Evolutionary conservation across 1,139 yeast genomes (phyloP), one percentile per base, ranked within the genome.

Genomic region (Meyerozyma smithsonii): DNA sequence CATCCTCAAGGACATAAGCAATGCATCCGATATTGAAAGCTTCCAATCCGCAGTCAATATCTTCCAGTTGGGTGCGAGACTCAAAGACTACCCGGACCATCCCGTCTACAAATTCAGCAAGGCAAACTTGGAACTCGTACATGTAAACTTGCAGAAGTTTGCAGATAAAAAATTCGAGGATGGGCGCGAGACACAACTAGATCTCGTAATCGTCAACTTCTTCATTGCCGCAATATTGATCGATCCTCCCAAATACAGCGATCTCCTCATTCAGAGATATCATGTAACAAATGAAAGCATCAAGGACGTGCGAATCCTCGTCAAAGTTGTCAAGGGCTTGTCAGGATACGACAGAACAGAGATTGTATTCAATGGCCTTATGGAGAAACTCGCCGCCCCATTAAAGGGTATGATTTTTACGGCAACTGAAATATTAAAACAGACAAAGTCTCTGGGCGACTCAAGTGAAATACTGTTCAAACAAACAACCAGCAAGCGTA

Each of bases 61-160:
- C 5, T 67, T 64, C 42, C 65, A 64, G 36, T 54, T 70, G 40
- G 79, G 77, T 6, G 70, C 77, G 4, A 55, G 66, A 39, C 49
- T 66, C 18, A 56, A 60, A 5, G 40, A 52, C 4, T 36, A 45
- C 8, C 46, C 44, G 8, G 43, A 56, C 8, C 75, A 75, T 50
- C 68, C 77, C 1, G 51, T 78, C 6, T 72, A 69, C 11, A 54
- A 51, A 35, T 80, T 76, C 50, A 59, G 79, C 8, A 42, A 59
- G 32, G 46, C 43, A n/a, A 59, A 66, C 44, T 51, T 73, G 32
- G 78, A 73, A 40, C 54, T 57, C 15, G 67, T 69, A 5, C 64
- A 61, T 46, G 58, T 54, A 14, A 64, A 56, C 39, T 52, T 62
- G 15, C 49, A 49, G 38, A 47, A 35, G 42, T 50, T 2, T 44